phyloP scores from a whole-genome alignment of 306 rosid genomes.

The Pterocarpus macrocarpus region DNA sequence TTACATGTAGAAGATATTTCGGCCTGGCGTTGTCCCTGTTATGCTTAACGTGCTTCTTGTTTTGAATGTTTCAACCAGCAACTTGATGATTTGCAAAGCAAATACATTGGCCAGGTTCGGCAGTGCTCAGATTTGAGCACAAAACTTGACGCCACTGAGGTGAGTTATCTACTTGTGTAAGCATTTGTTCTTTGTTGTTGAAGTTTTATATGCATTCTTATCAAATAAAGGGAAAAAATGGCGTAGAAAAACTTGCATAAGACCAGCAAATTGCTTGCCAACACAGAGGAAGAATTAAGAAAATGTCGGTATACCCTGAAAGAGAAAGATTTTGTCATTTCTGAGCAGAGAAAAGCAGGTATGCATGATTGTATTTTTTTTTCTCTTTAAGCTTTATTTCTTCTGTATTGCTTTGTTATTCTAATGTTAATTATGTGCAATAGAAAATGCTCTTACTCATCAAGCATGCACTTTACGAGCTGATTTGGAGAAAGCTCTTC shows the following conservation, averaged over 20 bases:
- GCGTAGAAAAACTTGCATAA: conserved; percentile 73
- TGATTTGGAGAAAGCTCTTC: conserved; percentile 84
- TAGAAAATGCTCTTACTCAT: conserved; percentile 89
- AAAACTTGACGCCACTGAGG: conserved; percentile 89
- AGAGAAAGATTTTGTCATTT: conserved; percentile 80
- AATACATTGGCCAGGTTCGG: conserved; percentile 65
- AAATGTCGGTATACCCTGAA: conserved; percentile 75
- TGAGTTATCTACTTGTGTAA: conserved; percentile 40
- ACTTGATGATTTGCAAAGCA: conserved; percentile 80
- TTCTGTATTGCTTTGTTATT: conserved; percentile 10
- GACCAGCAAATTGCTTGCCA: conserved; percentile 71
- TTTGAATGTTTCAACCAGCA: conserved; percentile 59
- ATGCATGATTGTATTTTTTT: conserved; percentile 43
- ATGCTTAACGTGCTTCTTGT: conserved; percentile 12
- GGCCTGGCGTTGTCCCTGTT: not conserved
- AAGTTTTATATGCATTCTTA: conserved; percentile 27
- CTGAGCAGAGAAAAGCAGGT: conserved; percentile 95
- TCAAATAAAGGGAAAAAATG: not conserved
- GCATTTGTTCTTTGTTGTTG: conserved; percentile 14
- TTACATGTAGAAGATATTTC: not conserved
- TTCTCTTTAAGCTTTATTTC: conserved; percentile 24
- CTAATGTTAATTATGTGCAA: conserved; percentile 35
- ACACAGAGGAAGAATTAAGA: conserved; percentile 73
- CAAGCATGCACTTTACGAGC: conserved; percentile 82
- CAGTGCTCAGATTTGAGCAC: conserved; percentile 74